Conservation (phyloP, 1,139 yeast species). For the Williopsis jadinii region DNA sequence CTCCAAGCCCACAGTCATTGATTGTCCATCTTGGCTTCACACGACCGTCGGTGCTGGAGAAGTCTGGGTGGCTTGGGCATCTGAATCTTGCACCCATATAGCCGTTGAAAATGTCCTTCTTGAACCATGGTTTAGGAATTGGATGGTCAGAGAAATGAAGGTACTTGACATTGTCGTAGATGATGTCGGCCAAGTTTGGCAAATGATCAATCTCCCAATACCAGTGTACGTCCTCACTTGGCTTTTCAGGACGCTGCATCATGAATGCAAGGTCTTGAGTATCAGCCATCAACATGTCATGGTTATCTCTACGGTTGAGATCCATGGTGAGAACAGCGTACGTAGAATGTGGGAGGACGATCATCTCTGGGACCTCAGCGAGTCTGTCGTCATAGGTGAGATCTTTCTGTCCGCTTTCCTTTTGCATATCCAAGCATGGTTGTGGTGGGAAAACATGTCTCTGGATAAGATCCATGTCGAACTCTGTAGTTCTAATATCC, state of each 20-base stretch:
- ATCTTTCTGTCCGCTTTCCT: constrained; percentile 4
- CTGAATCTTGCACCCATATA: constrained; percentile 13
- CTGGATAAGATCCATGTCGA: constrained; percentile 30
- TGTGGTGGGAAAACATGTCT: constrained; percentile 26
- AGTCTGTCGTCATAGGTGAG: constrained; percentile 7
- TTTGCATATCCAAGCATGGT: constrained; percentile 11
- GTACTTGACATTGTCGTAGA: constrained; percentile 23
- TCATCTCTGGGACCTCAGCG: constrained; percentile 15
- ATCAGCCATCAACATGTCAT: constrained; percentile 17
- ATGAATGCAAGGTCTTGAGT: constrained; percentile 16
- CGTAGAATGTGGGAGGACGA: constrained; percentile 33
- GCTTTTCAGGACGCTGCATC: constrained; percentile 1
- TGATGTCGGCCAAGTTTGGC: constrained; percentile 13
- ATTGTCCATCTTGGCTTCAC: constrained; percentile 9
- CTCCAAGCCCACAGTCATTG: constrained; percentile 17
- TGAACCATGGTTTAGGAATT: constrained; percentile 42
- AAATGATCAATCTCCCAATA: constrained; percentile 23
- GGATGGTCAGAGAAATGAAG: constrained; percentile 41
- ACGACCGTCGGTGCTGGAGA: constrained; percentile 1
- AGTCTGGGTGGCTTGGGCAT: constrained; percentile 12
- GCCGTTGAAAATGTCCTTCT: constrained; percentile 12
- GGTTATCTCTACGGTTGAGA: constrained; percentile 28
- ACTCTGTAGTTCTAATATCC: constrained; percentile 20
- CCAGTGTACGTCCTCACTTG: constrained; percentile 5
- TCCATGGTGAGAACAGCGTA: constrained; percentile 40